Base-by-base conservation (phyloP, 2,329 filamentous ascomycete genomes). In the Sporothrix mexicana region DNA sequence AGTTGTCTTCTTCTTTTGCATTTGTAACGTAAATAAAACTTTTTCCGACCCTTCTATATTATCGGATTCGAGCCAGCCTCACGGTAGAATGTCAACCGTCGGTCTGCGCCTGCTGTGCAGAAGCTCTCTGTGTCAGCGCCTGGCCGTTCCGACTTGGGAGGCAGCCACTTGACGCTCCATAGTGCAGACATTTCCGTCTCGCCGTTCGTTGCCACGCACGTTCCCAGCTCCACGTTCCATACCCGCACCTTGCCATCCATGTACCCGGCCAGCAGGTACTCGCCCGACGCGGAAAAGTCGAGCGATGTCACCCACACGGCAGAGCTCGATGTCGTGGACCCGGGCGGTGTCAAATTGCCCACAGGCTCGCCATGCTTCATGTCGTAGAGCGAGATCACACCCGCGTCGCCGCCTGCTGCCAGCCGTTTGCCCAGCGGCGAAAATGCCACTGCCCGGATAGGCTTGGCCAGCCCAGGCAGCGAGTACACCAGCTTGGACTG, bases 161-260 rank as follows among this genome's bases (percentile, higher is more conserved):
- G 74, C 74, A 97, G 82, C 94, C 94, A 97, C 78, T 90, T 91
- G 41, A 95, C 93, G 71, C 90, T 89, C 92, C 95, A 98, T 2
- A 98, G 80, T 0, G 91, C 88, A 0, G 90, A 88, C 82, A 93
- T 92, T 75, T 95, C 95, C 6, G 93, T 94, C 83, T 98, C 95
- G 73, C 92, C 95, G 80, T 97, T 94, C 10, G 96, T 99, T 13
- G 95, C 94, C 61, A 99, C 96, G 79, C 96, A 98, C 4, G 87
- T 86, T 72, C 90, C 88, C 47, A 91, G 88, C 78, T 97, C 94
- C 73, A 98, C 88, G 43, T 93, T 95, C 96, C 96, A 99, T 43
- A 98, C 93, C 82, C 97, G 98, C 74, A 93, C 93, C 81, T 97
- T 98, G 51, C 96, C 95, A 79, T 98, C 95, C 80, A 97, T 94